Base-by-base conservation (phyloP, 83 land plant species). In the Thuja plicata region DNA sequence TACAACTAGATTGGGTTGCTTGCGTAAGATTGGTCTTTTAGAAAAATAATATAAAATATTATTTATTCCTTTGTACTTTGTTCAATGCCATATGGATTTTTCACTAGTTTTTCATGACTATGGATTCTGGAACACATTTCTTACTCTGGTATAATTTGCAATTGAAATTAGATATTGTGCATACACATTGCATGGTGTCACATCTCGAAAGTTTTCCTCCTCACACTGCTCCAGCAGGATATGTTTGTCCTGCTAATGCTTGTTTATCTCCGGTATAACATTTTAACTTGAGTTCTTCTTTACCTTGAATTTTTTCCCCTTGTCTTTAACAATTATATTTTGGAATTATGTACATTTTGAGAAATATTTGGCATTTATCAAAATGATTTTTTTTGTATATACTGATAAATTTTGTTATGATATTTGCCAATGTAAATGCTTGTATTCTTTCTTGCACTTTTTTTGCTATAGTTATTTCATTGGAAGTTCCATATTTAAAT, bases 151-250 rank as follows among this genome's bases (percentile, higher is more conserved):
- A 24, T 19, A 4, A 84, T 46, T 83, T 45, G 62, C 90, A 70
- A 37, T 70, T 81, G 84, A 40, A 87, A 50, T 88, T 89, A 98
- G 99, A 98, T 93, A 89, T 94, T 43, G 91, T 95, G 32, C 99
- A 97, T 88, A 92, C 95, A 88, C 88, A 90, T 89, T 98, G 99
- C 89, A 90, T 98, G 91, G 92, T 92, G 60, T 93, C 96, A 73
- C 98, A 96, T 93, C 87, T 98, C 87, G 92, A 94, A 88, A 94
- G 94, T 89, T 98, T 93, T 88, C 97, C 99, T 76, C 94, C 94
- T 60, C 97, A 97, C 57, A 97, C 99, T 73, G 99, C 99, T 66
- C 99, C 99, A 37, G 96, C 99, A 71, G 99, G 99, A 90, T 98
- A 96, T 86, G 93, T 93, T n/a, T 98, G 99, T 88, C 99, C 99